Percentiles rank a stretch among this genome's conserved stretches.
Evolutionary conservation across 371 early-diverging fungal genomes (phyloP).

Genomic region (Mortierella sp.): DNA sequence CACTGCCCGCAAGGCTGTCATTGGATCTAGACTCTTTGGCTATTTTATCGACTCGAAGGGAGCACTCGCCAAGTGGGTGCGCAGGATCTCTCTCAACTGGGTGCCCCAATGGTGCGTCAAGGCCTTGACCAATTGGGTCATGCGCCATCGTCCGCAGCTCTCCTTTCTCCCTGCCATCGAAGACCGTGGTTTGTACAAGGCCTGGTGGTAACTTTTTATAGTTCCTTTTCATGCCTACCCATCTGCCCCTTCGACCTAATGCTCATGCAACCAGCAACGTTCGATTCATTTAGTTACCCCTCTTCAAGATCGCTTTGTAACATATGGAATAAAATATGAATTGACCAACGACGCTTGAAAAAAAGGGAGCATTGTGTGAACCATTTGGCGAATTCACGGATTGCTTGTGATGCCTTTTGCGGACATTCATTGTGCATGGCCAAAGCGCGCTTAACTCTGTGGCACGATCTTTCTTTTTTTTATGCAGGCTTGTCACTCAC

Average conservation of each 20-base stretch:
- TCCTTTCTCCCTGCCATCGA: slow-evolving; percentile 30
- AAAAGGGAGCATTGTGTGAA: too few relatives aligned
- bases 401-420: background rate
- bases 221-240: background rate
- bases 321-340: too few relatives aligned
- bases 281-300: too few relatives aligned
- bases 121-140: slow-evolving; percentile 19
- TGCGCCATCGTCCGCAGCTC: slow-evolving; percentile 42
- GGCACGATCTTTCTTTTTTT: too few relatives aligned
- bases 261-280: too few relatives aligned
- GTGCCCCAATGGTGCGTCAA: slow-evolving; percentile 24
- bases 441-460: too few relatives aligned
- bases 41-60: slow-evolving; percentile 26
- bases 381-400: too few relatives aligned
- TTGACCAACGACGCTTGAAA: too few relatives aligned
- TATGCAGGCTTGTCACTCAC: background rate
- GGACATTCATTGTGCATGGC: too few relatives aligned
- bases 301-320: too few relatives aligned
- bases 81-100: slow-evolving; percentile 19
- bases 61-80: slow-evolving; percentile 14
- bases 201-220: slow-evolving; percentile 9
- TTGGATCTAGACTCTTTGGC: slow-evolving; percentile 38
- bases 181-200: slow-evolving; percentile 30
- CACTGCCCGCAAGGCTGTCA: slow-evolving; percentile 23
- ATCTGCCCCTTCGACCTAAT: too few relatives aligned